Conservation (phyloP, 2,329 filamentous ascomycete species). For the Ceratocystis colombiana region DNA sequence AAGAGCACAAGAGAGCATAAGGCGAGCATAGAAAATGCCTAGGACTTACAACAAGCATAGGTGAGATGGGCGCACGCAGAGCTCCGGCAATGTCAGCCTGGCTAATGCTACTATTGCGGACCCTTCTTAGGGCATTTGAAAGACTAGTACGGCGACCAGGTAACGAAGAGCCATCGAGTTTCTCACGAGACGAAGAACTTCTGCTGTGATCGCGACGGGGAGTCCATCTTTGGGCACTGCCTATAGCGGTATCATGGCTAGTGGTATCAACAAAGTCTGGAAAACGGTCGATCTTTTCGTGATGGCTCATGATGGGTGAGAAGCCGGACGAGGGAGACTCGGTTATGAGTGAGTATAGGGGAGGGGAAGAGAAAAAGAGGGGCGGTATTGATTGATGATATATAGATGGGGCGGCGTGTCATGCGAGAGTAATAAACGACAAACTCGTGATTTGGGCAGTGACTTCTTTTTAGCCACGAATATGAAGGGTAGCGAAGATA, state of each 20-base stretch:
- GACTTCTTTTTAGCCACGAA: no score
- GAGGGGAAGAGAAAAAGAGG: conserved; percentile 1
- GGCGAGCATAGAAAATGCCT: neutral
- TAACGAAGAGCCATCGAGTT: conserved; percentile 1
- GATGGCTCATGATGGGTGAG: conserved; percentile 23
- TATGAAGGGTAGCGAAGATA: no score
- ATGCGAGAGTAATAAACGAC: no score
- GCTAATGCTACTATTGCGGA: conserved; percentile 76
- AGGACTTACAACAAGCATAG: conserved; percentile 64
- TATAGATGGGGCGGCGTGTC: no score
- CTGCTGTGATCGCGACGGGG: conserved; percentile 23
- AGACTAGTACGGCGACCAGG: conserved; percentile 22
- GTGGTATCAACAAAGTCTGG: conserved; percentile 43
- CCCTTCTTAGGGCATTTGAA: conserved; percentile 71
- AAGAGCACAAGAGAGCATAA: neutral
- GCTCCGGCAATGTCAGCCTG: conserved; percentile 91
- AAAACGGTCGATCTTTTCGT: conserved; percentile 44
- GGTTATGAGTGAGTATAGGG: neutral
- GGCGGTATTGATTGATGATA: neutral
- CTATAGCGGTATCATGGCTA: conserved; percentile 17
- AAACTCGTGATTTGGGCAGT: no score
- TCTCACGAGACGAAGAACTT: conserved; percentile 30
- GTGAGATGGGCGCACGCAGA: conserved; percentile 78
- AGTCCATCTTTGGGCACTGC: conserved; percentile 21
- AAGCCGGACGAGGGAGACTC: neutral